These are phyloP conservation scores for Fusarium robinianum DNA, from an alignment of 2,329 filamentous ascomycete species.

Conservation along the genomic window DNA sequence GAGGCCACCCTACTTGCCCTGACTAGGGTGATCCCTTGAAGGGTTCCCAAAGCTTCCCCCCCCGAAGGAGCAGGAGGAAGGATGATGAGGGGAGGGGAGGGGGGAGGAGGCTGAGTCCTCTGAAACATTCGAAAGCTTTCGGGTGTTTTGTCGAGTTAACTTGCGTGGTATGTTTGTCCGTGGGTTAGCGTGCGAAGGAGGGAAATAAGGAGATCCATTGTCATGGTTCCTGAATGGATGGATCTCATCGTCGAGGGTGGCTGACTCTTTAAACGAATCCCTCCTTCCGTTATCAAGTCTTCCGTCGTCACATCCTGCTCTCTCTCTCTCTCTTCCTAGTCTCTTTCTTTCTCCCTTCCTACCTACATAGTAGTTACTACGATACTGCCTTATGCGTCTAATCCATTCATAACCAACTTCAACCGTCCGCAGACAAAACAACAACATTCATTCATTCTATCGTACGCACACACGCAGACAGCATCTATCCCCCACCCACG, in stretches of 20 bases:
- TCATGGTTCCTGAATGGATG: too few species aligned
- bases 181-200: conserved; percentile 12
- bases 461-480: too few species aligned
- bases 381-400: conserved; percentile 7
- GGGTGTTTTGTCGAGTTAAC: conserved; percentile 2
- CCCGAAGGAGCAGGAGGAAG: too few species aligned
- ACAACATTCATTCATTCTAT: conserved; percentile 3
- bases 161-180: conserved; percentile 20
- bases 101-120: conserved; percentile 22
- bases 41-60: too few species aligned
- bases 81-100: too few species aligned
- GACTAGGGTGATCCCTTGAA: conserved; percentile 8
- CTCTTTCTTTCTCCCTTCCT: conserved; percentile 1
- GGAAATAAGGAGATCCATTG: conserved; percentile 3
- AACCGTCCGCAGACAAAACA: background rate
- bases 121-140: conserved; percentile 31
- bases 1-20: conserved; percentile 2
- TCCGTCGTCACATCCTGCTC: too few species aligned
- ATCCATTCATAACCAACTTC: conserved; percentile 1
- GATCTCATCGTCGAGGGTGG: conserved; percentile 14
- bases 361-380: conserved; percentile 7
- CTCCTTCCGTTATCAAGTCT: too few species aligned
- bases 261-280: conserved; percentile 17
- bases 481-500: background rate
- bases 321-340: conserved; percentile 6